Conservation (phyloP, 495 filamentous ascomycete species). For the Penicillium paxilli region DNA sequence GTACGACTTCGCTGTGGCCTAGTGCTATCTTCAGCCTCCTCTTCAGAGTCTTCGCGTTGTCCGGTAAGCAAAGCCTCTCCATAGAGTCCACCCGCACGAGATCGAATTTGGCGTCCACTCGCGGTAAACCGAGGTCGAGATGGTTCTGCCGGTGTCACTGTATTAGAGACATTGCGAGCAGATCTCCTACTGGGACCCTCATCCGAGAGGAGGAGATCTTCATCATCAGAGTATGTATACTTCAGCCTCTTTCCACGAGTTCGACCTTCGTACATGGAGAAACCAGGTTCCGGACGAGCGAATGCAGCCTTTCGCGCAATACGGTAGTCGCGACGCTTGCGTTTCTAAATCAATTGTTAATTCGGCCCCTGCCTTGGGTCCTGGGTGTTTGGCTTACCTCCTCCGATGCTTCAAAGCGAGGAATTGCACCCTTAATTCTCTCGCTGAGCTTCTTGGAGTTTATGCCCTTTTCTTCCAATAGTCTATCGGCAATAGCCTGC, state of each 20-base stretch:
- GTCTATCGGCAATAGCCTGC: slow-evolving; percentile 66
- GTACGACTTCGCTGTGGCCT: slow-evolving; percentile 33
- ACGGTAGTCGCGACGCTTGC: slow-evolving; percentile 89
- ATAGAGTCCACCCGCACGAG: slow-evolving; percentile 73
- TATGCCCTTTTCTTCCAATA: slow-evolving; percentile 75
- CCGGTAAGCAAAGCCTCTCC: slow-evolving; percentile 67
- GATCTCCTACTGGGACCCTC: slow-evolving; percentile 67
- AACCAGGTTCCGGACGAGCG: slow-evolving; percentile 81
- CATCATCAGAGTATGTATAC: slow-evolving; percentile 93
- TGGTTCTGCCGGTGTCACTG: slow-evolving; percentile 68
- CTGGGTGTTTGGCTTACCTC: slow-evolving; percentile 56
- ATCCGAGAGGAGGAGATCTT: slow-evolving; percentile 74
- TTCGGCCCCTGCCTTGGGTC: not conserved
- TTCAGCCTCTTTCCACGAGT: slow-evolving; percentile 93
- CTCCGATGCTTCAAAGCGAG: slow-evolving; percentile 92
- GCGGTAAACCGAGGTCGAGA: slow-evolving; percentile 81
- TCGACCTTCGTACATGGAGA: slow-evolving; percentile 93
- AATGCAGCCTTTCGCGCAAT: slow-evolving; percentile 84
- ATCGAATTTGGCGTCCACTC: slow-evolving; percentile 83
- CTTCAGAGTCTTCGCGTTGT: slow-evolving; percentile 38
- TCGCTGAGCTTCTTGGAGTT: slow-evolving; percentile 75
- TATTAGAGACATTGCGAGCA: slow-evolving; percentile 64
- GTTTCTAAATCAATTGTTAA: slow-evolving; percentile 63
- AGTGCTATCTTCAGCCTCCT: slow-evolving; percentile 31
- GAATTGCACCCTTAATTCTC: slow-evolving; percentile 76